phyloP scores from a whole-genome alignment of 139 green algal species.

The Bryopsis sp. region DNA sequence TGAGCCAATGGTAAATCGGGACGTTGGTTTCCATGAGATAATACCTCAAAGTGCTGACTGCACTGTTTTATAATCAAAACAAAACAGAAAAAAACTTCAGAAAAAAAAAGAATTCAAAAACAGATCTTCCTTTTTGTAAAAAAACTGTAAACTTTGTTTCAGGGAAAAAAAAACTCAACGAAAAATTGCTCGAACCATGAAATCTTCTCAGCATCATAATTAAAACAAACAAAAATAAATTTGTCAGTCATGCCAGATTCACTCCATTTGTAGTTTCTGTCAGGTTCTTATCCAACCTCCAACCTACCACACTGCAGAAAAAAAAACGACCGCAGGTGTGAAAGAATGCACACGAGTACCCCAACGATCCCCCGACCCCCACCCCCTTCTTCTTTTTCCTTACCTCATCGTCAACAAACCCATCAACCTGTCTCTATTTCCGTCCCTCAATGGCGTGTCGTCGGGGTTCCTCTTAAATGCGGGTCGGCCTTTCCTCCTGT shows the following conservation, averaged over 20 bases:
- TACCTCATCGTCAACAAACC: slow-evolving; percentile 66
- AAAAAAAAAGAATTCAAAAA: too few relatives aligned
- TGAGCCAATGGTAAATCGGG: slow-evolving; percentile 52
- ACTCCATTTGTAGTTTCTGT: too few relatives aligned
- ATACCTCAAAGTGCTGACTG: slow-evolving; percentile 59
- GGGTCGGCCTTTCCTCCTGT: slow-evolving; percentile 31
- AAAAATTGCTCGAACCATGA: too few relatives aligned
- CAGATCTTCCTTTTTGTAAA: too few relatives aligned
- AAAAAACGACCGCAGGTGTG: not conserved
- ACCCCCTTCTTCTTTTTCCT: not conserved
- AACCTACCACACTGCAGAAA: not conserved
- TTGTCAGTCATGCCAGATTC: too few relatives aligned
- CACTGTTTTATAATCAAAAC: too few relatives aligned
- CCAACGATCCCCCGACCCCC: not conserved
- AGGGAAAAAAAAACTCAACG: too few relatives aligned
- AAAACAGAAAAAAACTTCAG: too few relatives aligned
- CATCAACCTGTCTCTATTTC: slow-evolving; percentile 69
- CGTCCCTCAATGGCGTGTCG: slow-evolving; percentile 67
- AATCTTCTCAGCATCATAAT: too few relatives aligned
- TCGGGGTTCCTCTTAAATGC: slow-evolving; percentile 38
- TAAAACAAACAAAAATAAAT: too few relatives aligned
- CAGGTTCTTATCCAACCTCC: not conserved
- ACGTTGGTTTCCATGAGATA: slow-evolving; percentile 68
- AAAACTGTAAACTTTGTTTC: too few relatives aligned
- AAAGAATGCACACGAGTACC: not conserved